Base-by-base conservation (phyloP, 2,329 filamentous ascomycete genomes). In the Torrubiellomyces zombiae region DNA sequence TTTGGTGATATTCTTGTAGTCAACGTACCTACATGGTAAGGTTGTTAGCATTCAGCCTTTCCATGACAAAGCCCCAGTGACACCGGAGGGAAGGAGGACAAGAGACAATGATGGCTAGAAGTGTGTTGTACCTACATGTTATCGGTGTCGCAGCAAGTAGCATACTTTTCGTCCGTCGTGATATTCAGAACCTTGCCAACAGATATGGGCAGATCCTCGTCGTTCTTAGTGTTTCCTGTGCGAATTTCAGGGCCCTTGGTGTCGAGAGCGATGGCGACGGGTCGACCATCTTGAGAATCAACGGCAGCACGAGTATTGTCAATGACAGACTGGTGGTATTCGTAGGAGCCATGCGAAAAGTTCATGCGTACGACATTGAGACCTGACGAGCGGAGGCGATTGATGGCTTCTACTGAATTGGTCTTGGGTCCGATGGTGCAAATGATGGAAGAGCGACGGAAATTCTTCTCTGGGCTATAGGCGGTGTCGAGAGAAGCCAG, bases 1-100 rank as follows among this genome's bases (percentile, higher is more conserved):
- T 63, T 91, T 93, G 59, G 86, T 94, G 58, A 98, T 95, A 68
- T 98, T 98, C 75, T 92, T 91, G 69, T 98, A 95, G 65, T 95
- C 86, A 47, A 95, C 78, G 48, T 83, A 94, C 75, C 80, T 86
- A 35, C 17, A 6, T 10, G 13, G 24, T 11, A 12, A n/a, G n/a
- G n/a, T n/a, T n/a, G n/a, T n/a, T n/a, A n/a, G 38, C 32, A 38
- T 28, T 5, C 20, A 4, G 6, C 11, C 7, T n/a, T 3, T 18
- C 17, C 9, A 11, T 13, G 21, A 15, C 10, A 28, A 14, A 21
- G 14, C n/a, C n/a, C n/a, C n/a, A n/a, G n/a, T n/a, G n/a, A n/a
- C n/a, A n/a, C n/a, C n/a, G n/a, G n/a, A n/a, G n/a, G n/a, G n/a
- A n/a, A n/a, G n/a, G n/a, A n/a, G n/a, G n/a, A n/a, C n/a, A n/a